Evolutionary conservation across 1,139 yeast genomes (phyloP).

Genomic region (Spathaspora sp.): DNA sequence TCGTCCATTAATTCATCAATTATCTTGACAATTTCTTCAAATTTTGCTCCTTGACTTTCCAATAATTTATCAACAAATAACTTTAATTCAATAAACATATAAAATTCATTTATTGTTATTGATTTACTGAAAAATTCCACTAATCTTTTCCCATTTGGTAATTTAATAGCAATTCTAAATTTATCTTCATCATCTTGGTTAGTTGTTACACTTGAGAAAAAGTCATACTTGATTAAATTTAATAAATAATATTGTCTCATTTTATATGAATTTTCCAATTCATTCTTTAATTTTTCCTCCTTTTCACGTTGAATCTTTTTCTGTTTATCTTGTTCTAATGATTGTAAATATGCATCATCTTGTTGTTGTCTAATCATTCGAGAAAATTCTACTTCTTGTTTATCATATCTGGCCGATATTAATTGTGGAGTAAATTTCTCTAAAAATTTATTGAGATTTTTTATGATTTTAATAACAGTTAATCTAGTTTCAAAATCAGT

Average conservation of each 20-base stretch:
- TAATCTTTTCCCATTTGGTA: constrained; percentile 60
- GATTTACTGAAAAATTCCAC: constrained; percentile 52
- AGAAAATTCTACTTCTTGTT: constrained; percentile 52
- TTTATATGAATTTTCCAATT: constrained; percentile 14
- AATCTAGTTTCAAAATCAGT: constrained; percentile 18
- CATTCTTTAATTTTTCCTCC: constrained; percentile 21
- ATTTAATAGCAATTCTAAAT: constrained; percentile 36
- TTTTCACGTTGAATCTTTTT: constrained; percentile 35
- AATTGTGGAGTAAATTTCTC: constrained; percentile 53
- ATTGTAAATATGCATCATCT: constrained; percentile 54
- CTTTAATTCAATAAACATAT: constrained; percentile 59
- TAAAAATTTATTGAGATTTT: constrained; percentile 34
- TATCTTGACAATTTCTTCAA: constrained; percentile 12
- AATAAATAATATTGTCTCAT: constrained; percentile 17
- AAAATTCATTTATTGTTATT: constrained; percentile 58
- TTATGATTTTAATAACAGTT: constrained; percentile 28
- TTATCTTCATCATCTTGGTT: constrained; percentile 10
- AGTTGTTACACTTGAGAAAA: constrained; percentile 14
- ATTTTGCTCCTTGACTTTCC: constrained; percentile 13
- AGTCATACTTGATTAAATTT: constrained; percentile 14
- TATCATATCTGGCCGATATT: constrained; percentile 49
- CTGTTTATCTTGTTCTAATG: constrained; percentile 44
- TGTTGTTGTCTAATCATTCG: constrained; percentile 54
- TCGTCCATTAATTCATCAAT: constrained; percentile 13
- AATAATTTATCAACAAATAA: constrained; percentile 19